Conservation (phyloP, 2,329 filamentous ascomycete genomes). For the Ceratocystis ficicola region DNA sequence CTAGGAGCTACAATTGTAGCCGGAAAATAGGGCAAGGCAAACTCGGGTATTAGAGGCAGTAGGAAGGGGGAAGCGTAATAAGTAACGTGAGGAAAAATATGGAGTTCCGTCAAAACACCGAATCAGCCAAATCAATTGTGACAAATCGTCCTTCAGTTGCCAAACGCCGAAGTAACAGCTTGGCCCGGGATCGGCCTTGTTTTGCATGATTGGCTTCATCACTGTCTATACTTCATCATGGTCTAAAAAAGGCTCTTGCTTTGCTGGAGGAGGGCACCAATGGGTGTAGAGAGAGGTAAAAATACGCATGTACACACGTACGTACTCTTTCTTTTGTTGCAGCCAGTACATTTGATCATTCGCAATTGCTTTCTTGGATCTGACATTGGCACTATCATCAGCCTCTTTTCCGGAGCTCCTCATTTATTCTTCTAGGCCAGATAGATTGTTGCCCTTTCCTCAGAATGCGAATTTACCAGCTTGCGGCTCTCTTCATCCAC, state of each 20-base stretch:
- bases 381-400: not conserved
- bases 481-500: constrained; percentile 1
- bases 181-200: constrained; percentile 8
- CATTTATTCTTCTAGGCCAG: not conserved
- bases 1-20: too few species aligned
- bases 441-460: not conserved
- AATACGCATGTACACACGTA: not conserved
- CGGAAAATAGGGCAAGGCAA: not conserved
- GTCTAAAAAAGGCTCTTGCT: not conserved
- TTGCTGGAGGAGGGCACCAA: not conserved
- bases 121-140: not conserved
- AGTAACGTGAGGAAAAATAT: not conserved
- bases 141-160: not conserved
- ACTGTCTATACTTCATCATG: not conserved
- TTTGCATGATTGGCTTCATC: not conserved
- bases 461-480: not conserved
- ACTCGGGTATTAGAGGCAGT: not conserved
- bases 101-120: not conserved
- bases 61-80: not conserved
- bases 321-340: not conserved
- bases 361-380: not conserved
- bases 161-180: constrained; percentile 3
- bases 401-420: not conserved
- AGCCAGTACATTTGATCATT: not conserved
- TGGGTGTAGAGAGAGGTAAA: not conserved